Evolutionary conservation across 768 basidiomycete genomes (phyloP).

Genomic region (Termitomyces sp.): DNA sequence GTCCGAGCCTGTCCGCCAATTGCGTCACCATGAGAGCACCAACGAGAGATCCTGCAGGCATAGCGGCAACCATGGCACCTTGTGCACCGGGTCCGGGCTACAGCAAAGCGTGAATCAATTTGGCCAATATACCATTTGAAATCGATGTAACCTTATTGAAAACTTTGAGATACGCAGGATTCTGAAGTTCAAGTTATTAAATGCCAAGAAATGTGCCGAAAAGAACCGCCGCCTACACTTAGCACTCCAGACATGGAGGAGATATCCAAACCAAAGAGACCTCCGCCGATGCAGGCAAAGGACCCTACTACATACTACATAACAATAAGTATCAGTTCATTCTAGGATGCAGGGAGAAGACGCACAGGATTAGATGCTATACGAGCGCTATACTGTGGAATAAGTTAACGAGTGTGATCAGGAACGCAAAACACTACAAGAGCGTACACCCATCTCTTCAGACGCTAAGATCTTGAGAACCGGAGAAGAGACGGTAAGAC

Average conservation of each 20-base stretch:
- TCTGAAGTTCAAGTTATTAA: constrained; percentile 18
- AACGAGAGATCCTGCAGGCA: constrained; percentile 70
- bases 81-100: constrained; percentile 51
- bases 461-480: background rate
- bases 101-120: background rate
- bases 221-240: constrained; percentile 29
- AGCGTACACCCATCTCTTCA: constrained; percentile 15
- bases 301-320: constrained; percentile 68
- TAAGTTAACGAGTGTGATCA: background rate
- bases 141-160: constrained; percentile 26
- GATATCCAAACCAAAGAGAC: constrained; percentile 76
- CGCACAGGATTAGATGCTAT: constrained; percentile 55
- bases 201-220: background rate
- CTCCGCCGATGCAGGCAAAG: constrained; percentile 79
- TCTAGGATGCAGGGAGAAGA: background rate
- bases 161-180: constrained; percentile 28
- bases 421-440: background rate
- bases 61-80: constrained; percentile 72
- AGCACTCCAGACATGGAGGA: constrained; percentile 79
- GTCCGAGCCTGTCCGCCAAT: constrained; percentile 60
- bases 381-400: constrained; percentile 41
- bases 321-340: background rate
- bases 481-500: background rate
- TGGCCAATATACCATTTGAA: too few species aligned
- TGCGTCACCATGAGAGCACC: constrained; percentile 59